Conservation (phyloP, 2,329 filamentous ascomycete genomes). For the Penicillium expansum region DNA sequence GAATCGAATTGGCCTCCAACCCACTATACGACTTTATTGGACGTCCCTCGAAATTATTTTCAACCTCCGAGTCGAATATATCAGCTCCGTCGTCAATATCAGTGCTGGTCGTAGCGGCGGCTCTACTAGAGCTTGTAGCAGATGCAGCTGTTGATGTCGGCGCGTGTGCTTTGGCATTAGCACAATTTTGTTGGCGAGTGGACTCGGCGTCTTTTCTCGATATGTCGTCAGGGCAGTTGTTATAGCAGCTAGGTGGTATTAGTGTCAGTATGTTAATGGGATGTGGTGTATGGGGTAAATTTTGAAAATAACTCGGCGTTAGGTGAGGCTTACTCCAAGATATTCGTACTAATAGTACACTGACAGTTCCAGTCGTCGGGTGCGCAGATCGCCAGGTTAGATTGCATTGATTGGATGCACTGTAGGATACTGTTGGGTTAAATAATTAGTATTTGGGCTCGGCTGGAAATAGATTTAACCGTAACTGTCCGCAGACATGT, state of each 20-base stretch:
- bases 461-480: background rate
- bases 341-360: constrained; percentile 3
- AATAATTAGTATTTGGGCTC: background rate
- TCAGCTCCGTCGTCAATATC: background rate
- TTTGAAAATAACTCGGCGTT: background rate
- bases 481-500: background rate
- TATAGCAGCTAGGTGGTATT: constrained; percentile 6
- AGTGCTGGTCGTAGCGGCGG: background rate
- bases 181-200: constrained; percentile 2
- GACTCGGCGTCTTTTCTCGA: background rate
- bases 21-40: background rate
- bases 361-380: constrained; percentile 7
- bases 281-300: background rate
- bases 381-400: constrained; percentile 8
- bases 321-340: background rate
- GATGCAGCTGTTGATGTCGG: background rate
- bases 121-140: background rate
- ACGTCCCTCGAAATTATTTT: background rate
- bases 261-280: background rate
- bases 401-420: constrained; percentile 1
- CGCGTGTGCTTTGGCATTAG: background rate
- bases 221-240: background rate
- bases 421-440: background rate
- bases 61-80: background rate
- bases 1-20: background rate